Evolutionary conservation across 495 filamentous ascomycete genomes (phyloP).

Genomic region (Penicillium subrubescens): DNA sequence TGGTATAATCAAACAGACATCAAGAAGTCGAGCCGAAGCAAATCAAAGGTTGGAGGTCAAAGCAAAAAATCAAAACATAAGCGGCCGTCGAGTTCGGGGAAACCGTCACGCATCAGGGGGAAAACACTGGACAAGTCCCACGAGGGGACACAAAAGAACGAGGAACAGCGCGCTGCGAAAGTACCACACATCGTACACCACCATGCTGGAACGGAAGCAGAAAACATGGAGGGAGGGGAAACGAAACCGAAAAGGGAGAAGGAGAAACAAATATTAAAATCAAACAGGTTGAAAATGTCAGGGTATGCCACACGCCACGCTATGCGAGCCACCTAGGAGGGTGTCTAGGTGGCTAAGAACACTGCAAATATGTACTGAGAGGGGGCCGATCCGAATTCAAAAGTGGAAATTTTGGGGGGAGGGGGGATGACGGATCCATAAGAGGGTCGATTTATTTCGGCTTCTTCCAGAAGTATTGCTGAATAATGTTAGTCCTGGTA

Average conservation of each 20-base stretch:
- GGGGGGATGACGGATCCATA: neutral
- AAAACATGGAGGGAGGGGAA: neutral
- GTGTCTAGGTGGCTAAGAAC: conserved; percentile 31
- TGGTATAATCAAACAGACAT: neutral
- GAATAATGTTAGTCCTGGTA: conserved; percentile 21
- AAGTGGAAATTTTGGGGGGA: neutral
- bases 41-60: neutral
- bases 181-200: conserved; percentile 39
- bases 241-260: neutral
- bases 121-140: conserved; percentile 10
- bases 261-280: neutral
- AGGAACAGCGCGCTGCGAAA: conserved; percentile 13
- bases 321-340: conserved; percentile 43
- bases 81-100: conserved; percentile 14
- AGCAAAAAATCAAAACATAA: conserved; percentile 6
- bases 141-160: conserved; percentile 7
- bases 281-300: conserved; percentile 28
- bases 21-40: neutral
- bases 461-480: conserved; percentile 96
- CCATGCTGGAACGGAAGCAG: conserved; percentile 25
- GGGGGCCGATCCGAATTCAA: conserved; percentile 26
- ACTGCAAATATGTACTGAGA: conserved; percentile 49
- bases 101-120: conserved; percentile 19
- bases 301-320: conserved; percentile 57
- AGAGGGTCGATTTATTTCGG: conserved; percentile 53